phyloP scores from a whole-genome alignment of 139 green algal genomes.

The Chlorella ohadii region DNA sequence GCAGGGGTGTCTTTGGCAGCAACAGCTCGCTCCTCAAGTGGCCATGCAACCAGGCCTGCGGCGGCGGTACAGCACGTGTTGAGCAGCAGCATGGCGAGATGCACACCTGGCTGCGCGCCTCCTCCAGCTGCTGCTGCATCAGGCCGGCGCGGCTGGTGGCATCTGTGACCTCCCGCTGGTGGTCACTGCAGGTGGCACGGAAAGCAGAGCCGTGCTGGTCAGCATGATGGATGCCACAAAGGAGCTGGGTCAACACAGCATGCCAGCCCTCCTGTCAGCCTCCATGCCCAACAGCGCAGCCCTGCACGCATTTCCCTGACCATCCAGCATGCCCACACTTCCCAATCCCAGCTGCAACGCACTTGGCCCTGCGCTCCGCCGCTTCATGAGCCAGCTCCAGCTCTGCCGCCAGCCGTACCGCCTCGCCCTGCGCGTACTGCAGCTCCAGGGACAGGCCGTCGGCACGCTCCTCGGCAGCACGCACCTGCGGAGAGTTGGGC shows the following conservation, averaged over 20 bases:
- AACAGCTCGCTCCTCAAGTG: too few relatives aligned
- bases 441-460: conserved; percentile 45
- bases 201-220: too few relatives aligned
- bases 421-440: conserved; percentile 43
- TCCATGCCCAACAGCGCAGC: too few relatives aligned
- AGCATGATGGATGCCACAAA: not conserved
- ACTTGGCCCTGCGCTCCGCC: not conserved
- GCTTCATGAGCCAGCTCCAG: conserved; percentile 7
- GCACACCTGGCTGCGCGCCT: not conserved
- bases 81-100: too few relatives aligned
- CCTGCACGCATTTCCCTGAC: not conserved
- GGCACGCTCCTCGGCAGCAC: conserved; percentile 32
- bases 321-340: not conserved
- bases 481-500: conserved; percentile 7
- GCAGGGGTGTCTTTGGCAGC: too few relatives aligned
- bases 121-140: not conserved
- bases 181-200: not conserved
- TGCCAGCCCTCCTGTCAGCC: too few relatives aligned
- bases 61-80: too few relatives aligned
- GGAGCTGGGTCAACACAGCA: not conserved
- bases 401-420: conserved; percentile 23
- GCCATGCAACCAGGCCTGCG: too few relatives aligned
- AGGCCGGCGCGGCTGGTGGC: not conserved
- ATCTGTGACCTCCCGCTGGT: not conserved
- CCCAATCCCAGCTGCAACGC: not conserved